Conservation (phyloP, 2,329 filamentous ascomycete species). For the Pseudogymnoascus verrucosus region DNA sequence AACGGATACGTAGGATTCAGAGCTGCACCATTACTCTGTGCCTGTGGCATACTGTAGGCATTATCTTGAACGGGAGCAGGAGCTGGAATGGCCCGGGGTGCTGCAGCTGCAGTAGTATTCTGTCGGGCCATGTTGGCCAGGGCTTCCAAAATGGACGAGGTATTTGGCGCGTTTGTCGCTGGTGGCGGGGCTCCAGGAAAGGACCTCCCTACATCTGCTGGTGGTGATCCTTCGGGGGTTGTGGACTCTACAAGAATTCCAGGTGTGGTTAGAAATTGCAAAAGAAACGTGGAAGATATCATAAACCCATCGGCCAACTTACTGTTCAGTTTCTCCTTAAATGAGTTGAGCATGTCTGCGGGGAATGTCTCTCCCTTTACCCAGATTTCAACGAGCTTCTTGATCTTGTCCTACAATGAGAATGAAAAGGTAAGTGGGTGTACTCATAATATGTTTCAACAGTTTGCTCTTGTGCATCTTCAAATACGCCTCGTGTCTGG, state of each 20-base stretch:
- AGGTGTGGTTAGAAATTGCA: conserved; percentile 33
- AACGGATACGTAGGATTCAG: conserved; percentile 22
- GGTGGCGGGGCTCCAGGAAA: conserved; percentile 33
- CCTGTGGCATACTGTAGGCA: conserved; percentile 39
- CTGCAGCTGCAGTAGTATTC: conserved; percentile 44
- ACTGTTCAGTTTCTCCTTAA: conserved; percentile 77
- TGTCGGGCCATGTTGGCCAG: conserved; percentile 75
- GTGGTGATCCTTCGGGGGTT: conserved; percentile 57
- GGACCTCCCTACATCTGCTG: conserved; percentile 32
- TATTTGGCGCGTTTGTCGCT: conserved; percentile 41
- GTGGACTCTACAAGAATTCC: conserved; percentile 52
- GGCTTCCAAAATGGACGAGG: conserved; percentile 64
- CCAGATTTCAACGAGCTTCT: conserved; percentile 95
- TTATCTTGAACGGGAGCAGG: conserved; percentile 25
- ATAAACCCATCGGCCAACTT: conserved; percentile 34
- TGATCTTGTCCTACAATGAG: conserved; percentile 79
- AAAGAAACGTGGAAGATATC: conserved; percentile 10
- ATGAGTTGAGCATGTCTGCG: conserved; percentile 64
- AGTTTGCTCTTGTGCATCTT: neutral
- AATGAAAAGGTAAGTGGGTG: conserved; percentile 40
- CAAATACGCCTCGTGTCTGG: conserved; percentile 6
- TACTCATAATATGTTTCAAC: conserved; percentile 17
- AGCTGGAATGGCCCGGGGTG: conserved; percentile 20
- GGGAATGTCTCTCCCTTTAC: conserved; percentile 93
- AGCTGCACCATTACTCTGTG: conserved; percentile 33